Base-by-base conservation (phyloP, 352 stramenopile genomes). In the Globisporangium splendens region DNA sequence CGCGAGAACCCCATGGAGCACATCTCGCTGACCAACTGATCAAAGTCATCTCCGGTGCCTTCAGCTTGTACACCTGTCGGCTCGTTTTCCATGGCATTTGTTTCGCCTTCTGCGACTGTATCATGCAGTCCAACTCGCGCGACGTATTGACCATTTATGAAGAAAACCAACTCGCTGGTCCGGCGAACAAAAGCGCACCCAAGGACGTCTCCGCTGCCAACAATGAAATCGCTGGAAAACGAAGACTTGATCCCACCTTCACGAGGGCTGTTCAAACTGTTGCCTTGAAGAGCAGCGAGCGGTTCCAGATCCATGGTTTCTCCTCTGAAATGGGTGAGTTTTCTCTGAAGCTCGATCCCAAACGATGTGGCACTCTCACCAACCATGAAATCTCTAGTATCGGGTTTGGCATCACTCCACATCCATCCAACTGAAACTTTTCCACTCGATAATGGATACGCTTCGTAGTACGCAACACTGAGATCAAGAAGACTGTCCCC, bases 401-500 rank as follows among this genome's bases (percentile, higher is more conserved):
- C 8, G 22, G 48, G 46, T 20, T 7, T 17, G 15, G 57, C 49
- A 21, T 66, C 53, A 8, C 15, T 50, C 54, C 53, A 65, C 33
- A 81, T 69, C 75, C 77, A 90, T 6, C 79, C 79, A 35, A 90
- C 56, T 39, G 69, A 75, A 8, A 88, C 35, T 50, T 74, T 88
- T 0, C 79, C 77, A 21, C 61, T 70, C 0, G 79, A 78, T 44
- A 88, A 55, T 8, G 72, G 51, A 49, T 83, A 68, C 4, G 67
- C 75, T 57, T 90, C 79, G 44, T 75, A 90, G 50, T 86, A 90
- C 4, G 79, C 62, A 3, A 75, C 22, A 20, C 43, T 46, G n/a
- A 17, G 11, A 43, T 43, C 38, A 31, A 31, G 24, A 31, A 31
- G 24, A 5, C 24, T 31, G 8, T 43, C 38, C 14, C 11, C 14